phyloP scores from a whole-genome alignment of 148 eudicot species.

The Selenicereus undatus region DNA sequence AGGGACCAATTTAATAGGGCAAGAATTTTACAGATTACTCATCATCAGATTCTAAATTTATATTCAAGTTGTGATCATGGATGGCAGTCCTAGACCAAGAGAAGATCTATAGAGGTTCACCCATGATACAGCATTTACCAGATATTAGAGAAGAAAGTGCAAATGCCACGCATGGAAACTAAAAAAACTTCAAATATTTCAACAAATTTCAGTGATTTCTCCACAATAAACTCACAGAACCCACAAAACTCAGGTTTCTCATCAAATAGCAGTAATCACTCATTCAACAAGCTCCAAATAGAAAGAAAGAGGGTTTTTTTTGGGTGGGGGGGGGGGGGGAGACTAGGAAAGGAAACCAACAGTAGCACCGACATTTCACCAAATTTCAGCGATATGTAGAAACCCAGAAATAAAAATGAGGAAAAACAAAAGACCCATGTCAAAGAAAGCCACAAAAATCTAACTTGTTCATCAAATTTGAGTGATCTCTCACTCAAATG shows the following conservation, averaged over 20 bases:
- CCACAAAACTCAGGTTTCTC: not conserved
- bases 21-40: not conserved
- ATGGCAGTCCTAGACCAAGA: not conserved
- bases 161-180: not conserved
- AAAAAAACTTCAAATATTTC: not conserved
- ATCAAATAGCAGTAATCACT: not conserved
- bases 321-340: too few species aligned
- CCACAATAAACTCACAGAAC: not conserved
- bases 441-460: not conserved
- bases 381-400: conserved; percentile 4
- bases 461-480: conserved; percentile 15
- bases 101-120: not conserved
- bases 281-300: not conserved
- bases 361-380: too few species aligned
- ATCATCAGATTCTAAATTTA: not conserved
- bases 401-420: not conserved
- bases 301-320: too few species aligned
- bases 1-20: not conserved
- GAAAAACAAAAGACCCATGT: not conserved
- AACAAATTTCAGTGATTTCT: not conserved
- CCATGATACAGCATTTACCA: not conserved
- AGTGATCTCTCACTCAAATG: not conserved
- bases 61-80: not conserved
- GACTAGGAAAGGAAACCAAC: not conserved
- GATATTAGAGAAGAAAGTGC: not conserved